Percentiles rank a stretch among this genome's conserved stretches.
Conservation (phyloP, 1,139 yeast species). For the Candida freyschussii region DNA sequence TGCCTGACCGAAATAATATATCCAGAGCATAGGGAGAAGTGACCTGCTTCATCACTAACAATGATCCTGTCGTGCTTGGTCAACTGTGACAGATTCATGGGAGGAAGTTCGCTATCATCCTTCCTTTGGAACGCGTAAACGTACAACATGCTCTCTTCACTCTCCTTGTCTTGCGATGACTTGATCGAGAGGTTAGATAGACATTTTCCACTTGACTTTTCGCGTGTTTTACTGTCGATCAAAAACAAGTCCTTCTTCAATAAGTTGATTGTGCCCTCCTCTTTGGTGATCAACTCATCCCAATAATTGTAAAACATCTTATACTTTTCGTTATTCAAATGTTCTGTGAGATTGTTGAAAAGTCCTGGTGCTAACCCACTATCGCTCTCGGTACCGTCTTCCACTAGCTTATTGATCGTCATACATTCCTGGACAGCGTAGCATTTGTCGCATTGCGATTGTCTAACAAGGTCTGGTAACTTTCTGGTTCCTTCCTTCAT, state of each 20-base stretch:
- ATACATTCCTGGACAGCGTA: constrained; percentile 59
- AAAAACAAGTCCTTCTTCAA: constrained; percentile 59
- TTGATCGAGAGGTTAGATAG: constrained; percentile 41
- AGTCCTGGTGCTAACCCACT: constrained; percentile 38
- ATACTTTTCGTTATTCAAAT: constrained; percentile 41
- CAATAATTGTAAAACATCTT: constrained; percentile 60
- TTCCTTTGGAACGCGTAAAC: constrained; percentile 46
- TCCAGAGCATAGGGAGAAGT: constrained; percentile 69
- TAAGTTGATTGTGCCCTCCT: constrained; percentile 55
- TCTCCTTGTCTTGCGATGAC: constrained; percentile 26
- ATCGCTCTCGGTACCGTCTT: constrained; percentile 52
- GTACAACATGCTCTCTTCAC: constrained; percentile 29
- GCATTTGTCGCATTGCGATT: constrained; percentile 65
- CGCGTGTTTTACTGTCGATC: constrained; percentile 53
- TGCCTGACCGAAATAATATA: constrained; percentile 41
- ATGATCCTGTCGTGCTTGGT: constrained; percentile 52
- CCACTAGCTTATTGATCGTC: constrained; percentile 57
- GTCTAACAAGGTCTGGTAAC: constrained; percentile 57
- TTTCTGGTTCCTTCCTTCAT: constrained; percentile 45
- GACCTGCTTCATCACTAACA: constrained; percentile 78
- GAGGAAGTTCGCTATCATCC: constrained; percentile 4
- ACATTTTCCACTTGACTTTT: constrained; percentile 54
- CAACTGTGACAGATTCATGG: constrained; percentile 41
- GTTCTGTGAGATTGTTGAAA: constrained; percentile 46
- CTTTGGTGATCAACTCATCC: constrained; percentile 70